Conservation (phyloP, 495 filamentous ascomycete genomes). For the Pyrenula massariospora region DNA sequence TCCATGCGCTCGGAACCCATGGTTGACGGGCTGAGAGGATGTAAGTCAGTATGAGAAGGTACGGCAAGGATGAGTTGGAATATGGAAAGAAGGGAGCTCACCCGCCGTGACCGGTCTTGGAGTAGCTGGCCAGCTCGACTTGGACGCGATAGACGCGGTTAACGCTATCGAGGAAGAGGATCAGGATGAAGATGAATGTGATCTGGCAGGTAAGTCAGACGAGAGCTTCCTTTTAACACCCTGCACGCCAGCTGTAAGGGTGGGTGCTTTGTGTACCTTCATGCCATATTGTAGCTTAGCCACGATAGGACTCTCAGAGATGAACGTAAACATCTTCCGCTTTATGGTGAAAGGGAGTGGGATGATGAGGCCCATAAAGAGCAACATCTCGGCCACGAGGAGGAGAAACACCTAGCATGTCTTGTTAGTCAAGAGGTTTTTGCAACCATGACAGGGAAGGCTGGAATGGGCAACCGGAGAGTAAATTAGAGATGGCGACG, state of each 20-base stretch:
- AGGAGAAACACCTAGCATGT: constrained; percentile 73
- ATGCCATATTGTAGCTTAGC: constrained; percentile 74
- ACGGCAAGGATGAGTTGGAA: constrained; percentile 1
- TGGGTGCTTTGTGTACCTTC: constrained; percentile 38
- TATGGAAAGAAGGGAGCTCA: constrained; percentile 6
- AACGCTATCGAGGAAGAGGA: constrained; percentile 96
- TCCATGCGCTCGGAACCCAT: constrained; percentile 90
- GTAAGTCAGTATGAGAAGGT: constrained; percentile 13
- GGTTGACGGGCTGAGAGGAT: constrained; percentile 45
- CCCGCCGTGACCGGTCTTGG: constrained; percentile 35
- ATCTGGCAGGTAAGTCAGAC: constrained; percentile 54
- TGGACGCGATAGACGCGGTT: constrained; percentile 98
- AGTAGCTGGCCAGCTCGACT: constrained; percentile 60
- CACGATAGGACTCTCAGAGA: constrained; percentile 75
- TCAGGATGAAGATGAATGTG: constrained; percentile 95
- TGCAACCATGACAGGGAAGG: neutral
- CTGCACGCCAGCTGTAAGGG: neutral
- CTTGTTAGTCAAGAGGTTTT: neutral
- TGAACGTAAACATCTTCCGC: constrained; percentile 83
- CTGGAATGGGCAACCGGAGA: constrained; percentile 14
- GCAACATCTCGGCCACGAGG: constrained; percentile 81
- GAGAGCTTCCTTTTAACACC: constrained; percentile 29
- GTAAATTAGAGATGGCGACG: constrained; percentile 25
- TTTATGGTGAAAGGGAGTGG: constrained; percentile 80
- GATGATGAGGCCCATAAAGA: constrained; percentile 86